Evolutionary conservation across 1,139 yeast species (phyloP), one percentile per base, ranked within the genome.

Genomic region (Spathaspora sp.): DNA sequence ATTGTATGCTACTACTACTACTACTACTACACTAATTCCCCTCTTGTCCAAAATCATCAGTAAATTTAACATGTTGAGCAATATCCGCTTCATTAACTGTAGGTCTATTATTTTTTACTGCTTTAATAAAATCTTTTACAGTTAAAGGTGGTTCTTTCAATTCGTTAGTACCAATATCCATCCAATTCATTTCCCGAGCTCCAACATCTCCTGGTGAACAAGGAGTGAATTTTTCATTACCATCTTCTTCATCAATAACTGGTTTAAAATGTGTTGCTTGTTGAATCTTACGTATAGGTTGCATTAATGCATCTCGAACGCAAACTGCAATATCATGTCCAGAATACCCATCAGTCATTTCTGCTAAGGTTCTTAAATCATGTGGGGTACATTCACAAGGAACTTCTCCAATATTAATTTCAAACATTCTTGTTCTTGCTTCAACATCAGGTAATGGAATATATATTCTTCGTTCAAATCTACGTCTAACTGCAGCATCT

Each of bases 241-340:
- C 70, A 43, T 71, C 69, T 38, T 67, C 74, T 38, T 67, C 74
- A 41, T 55, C 67, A 7, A 54, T 46, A 9, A 81, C 78, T 46
- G 77, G 74, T 59, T 86, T 88, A 71, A 95, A 95, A 71, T 95
- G 99, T 0, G 99, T 95, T 0, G 99, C 98, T 58, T 82, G 86
- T 65, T 93, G 99, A 52, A 95, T 90, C 63, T 90, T 90, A 58
- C 99, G 80, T 48, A 95, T 89, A 1, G 99, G 99, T 64, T 91
- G 95, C 99, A 95, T 95, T 54, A 95, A 74, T 0, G 99, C 98
- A 66, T 95, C 99, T 58, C 96, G 82, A 6, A 95, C 99, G 15
- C 91, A 95, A 38, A 93, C 97, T 0, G 98, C 95, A 37, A 95
- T 80, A 76, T 95, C 99, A 62, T 93, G 96, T 46, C 99, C 99